These are phyloP conservation scores for Haplosporangium gracile DNA, from an alignment of 192 early-diverging fungal species.

Conservation along the genomic window DNA sequence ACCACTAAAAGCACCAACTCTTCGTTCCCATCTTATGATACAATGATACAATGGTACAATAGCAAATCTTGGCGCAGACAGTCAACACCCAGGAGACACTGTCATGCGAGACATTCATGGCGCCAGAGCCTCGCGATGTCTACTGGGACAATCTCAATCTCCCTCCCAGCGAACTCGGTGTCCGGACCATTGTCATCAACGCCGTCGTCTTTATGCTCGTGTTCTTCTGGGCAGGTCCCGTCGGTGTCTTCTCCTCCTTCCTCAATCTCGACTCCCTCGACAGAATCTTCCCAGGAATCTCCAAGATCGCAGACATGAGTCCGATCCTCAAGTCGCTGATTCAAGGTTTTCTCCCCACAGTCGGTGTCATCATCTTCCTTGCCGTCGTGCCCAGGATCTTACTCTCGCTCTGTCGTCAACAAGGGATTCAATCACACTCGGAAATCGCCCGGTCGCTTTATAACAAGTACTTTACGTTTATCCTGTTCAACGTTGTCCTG, in stretches of 20 bases:
- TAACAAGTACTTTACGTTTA: slow-evolving; percentile 79
- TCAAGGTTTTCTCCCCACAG: slow-evolving; percentile 77
- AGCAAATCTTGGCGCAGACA: slow-evolving; percentile 77
- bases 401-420: slow-evolving; percentile 50
- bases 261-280: slow-evolving; percentile 70
- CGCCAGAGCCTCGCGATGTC: slow-evolving; percentile 84
- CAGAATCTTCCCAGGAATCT: slow-evolving; percentile 71
- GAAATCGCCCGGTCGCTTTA: slow-evolving; percentile 47
- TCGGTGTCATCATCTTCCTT: slow-evolving; percentile 80
- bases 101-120: slow-evolving; percentile 70
- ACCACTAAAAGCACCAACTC: too few species aligned
- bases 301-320: slow-evolving; percentile 61
- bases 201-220: slow-evolving; percentile 72
- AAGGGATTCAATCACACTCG: slow-evolving; percentile 43
- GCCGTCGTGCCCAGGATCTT: slow-evolving; percentile 78
- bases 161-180: slow-evolving; percentile 64
- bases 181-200: slow-evolving; percentile 67
- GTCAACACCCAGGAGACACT: slow-evolving; percentile 77
- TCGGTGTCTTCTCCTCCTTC: slow-evolving; percentile 74
- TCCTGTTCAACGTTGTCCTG: slow-evolving; percentile 81
- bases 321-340: slow-evolving; percentile 72
- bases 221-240: slow-evolving; percentile 83
- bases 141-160: slow-evolving; percentile 82
- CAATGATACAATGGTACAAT: background rate
- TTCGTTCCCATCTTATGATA: background rate